Evolutionary conservation across 768 basidiomycete species (phyloP).

Genomic region (Nevesoporus exiguus): DNA sequence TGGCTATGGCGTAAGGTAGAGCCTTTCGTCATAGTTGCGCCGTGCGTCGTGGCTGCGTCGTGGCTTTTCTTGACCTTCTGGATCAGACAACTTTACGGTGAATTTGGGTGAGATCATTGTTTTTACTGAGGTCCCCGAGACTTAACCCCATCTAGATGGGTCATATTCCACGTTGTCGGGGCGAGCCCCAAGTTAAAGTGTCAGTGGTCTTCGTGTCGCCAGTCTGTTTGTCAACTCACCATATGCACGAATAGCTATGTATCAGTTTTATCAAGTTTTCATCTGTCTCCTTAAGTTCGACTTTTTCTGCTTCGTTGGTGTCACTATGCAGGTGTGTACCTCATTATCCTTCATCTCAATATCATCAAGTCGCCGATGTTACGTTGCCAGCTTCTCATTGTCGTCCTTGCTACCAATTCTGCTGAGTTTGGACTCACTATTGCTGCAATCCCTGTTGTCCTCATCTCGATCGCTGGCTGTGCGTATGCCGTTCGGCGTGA

Average conservation of each 20-base stretch:
- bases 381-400: conserved; percentile 64
- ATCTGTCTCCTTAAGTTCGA: conserved; percentile 88
- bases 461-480: conserved; percentile 61
- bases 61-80: conserved; percentile 68
- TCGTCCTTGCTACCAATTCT: conserved; percentile 60
- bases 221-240: not conserved
- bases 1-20: conserved; percentile 59
- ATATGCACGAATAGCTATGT: conserved; percentile 61
- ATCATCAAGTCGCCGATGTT: not conserved
- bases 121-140: not conserved
- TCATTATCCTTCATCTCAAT: not conserved
- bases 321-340: conserved; percentile 73
- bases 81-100: conserved; percentile 66
- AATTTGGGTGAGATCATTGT: conserved; percentile 66
- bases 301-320: conserved; percentile 84
- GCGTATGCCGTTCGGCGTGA: conserved; percentile 74
- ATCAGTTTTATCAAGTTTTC: conserved; percentile 84
- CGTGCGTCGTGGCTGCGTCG: conserved; percentile 62
- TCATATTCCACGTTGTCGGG: conserved; percentile 85
- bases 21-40: conserved; percentile 70
- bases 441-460: conserved; percentile 76
- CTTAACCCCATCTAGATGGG: conserved; percentile 56
- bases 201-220: conserved; percentile 31
- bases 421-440: conserved; percentile 83
- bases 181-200: conserved; percentile 84